A percentile compares a stretch with the other conserved stretches of the same genome.
These are phyloP conservation scores for Dendrobium nobile DNA, from an alignment of 106 monocot species.

Conservation along the genomic window DNA sequence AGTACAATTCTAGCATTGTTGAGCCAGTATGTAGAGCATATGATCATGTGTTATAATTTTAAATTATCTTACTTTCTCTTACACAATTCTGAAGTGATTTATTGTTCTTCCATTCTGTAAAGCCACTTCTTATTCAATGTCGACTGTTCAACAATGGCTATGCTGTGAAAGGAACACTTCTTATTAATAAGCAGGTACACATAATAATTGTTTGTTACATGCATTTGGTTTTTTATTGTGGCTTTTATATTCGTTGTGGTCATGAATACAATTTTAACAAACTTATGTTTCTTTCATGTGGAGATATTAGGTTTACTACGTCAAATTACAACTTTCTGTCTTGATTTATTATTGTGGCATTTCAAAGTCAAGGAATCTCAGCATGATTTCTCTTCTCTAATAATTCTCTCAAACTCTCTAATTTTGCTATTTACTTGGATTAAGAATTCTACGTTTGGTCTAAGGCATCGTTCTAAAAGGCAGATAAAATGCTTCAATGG, in stretches of 20 bases:
- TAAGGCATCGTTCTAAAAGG: no score
- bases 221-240: not conserved
- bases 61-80: not conserved
- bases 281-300: not conserved
- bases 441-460: no score
- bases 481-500: no score
- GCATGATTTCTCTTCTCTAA: no score
- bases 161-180: conserved; percentile 73
- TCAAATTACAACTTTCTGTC: not conserved
- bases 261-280: not conserved
- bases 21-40: conserved; percentile 21
- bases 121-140: conserved; percentile 72
- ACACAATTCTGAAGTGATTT: not conserved
- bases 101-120: not conserved
- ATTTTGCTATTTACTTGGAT: no score
- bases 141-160: conserved; percentile 69
- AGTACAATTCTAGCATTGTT: conserved; percentile 1
- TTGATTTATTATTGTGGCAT: not conserved
- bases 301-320: not conserved
- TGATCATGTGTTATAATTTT: not conserved
- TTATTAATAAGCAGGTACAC: conserved; percentile 48
- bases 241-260: not conserved
- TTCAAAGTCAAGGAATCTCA: not conserved
- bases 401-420: no score
- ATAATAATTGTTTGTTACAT: not conserved